Conservation (phyloP, 1,284 basidiomycete species). For the Cryptococcus maquisensis region DNA sequence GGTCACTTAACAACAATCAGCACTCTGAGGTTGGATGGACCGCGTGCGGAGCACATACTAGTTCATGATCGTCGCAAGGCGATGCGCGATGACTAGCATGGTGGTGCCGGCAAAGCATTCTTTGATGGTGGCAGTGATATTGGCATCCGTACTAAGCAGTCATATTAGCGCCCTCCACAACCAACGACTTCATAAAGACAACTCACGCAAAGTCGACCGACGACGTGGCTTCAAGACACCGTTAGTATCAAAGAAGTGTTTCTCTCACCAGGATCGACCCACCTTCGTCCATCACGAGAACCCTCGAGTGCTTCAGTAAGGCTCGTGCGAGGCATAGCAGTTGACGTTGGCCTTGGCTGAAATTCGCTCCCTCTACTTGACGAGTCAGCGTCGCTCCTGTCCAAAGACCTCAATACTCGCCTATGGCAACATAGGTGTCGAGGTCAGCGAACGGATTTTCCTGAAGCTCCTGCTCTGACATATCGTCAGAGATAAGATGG, state of each 20-base stretch:
- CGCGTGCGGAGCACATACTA: conserved; percentile 28
- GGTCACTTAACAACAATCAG: conserved; percentile 54
- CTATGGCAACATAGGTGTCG: conserved; percentile 42
- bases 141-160: conserved; percentile 59
- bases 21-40: background rate
- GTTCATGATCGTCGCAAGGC: conserved; percentile 56
- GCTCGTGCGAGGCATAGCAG: conserved; percentile 68
- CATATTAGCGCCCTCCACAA: conserved; percentile 3
- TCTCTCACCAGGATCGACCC: conserved; percentile 5
- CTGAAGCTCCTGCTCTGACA: conserved; percentile 49
- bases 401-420: conserved; percentile 35
- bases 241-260: background rate
- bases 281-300: conserved; percentile 63
- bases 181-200: background rate
- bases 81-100: conserved; percentile 69
- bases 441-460: conserved; percentile 57
- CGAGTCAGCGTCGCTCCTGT: background rate
- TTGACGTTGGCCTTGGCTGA: conserved; percentile 72
- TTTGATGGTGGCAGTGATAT: conserved; percentile 69
- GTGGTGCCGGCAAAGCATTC: conserved; percentile 62
- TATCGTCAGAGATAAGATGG: conserved; percentile 46
- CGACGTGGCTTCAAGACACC: conserved; percentile 61
- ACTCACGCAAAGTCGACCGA: conserved; percentile 67
- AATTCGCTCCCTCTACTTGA: conserved; percentile 57
- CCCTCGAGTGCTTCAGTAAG: conserved; percentile 63